Conservation (phyloP, 176 grass and related monocot genomes). For the Oryza rufipogon region DNA sequence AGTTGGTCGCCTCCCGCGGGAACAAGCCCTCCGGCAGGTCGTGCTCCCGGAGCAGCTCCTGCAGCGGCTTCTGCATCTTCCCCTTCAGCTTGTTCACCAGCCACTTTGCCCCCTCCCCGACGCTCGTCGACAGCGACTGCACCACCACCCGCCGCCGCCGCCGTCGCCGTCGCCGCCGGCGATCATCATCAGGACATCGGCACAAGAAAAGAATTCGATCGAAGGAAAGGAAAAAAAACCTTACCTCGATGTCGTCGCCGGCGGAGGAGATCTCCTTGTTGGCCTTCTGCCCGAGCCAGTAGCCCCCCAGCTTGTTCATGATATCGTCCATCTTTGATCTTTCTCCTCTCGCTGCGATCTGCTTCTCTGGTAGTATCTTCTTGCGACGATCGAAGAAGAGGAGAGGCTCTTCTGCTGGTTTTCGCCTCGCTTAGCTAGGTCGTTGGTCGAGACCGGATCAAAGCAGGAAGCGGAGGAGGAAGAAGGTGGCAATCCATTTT, state of each 20-base stretch:
- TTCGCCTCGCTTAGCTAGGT: background rate
- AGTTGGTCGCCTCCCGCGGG: conserved; percentile 83
- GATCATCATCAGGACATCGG: conserved; percentile 22
- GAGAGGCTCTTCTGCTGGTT: conserved; percentile 21
- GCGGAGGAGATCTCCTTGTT: conserved; percentile 82
- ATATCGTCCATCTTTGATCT: conserved; percentile 87
- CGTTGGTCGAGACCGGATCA: conserved; percentile 46
- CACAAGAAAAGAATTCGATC: background rate
- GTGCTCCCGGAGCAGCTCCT: conserved; percentile 82
- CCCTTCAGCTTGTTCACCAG: conserved; percentile 95
- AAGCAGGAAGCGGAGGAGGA: conserved; percentile 19
- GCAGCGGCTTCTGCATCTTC: conserved; percentile 92
- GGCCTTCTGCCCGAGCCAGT: conserved; percentile 64
- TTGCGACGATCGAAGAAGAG: conserved; percentile 3
- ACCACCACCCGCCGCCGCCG: background rate
- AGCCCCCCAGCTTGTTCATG: conserved; percentile 78
- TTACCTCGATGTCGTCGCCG: conserved; percentile 74
- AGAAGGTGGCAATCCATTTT: conserved; percentile 19
- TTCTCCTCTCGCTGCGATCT: background rate
- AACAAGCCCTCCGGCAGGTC: conserved; percentile 75
- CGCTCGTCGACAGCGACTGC: conserved; percentile 85
- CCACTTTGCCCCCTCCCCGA: conserved; percentile 85
- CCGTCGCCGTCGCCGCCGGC: too few relatives aligned
- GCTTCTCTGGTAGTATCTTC: background rate
- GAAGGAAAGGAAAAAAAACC: background rate